Evolutionary conservation across 805 yeast genomes (phyloP).

Genomic region (Sungouiozyma ichnusensis): DNA sequence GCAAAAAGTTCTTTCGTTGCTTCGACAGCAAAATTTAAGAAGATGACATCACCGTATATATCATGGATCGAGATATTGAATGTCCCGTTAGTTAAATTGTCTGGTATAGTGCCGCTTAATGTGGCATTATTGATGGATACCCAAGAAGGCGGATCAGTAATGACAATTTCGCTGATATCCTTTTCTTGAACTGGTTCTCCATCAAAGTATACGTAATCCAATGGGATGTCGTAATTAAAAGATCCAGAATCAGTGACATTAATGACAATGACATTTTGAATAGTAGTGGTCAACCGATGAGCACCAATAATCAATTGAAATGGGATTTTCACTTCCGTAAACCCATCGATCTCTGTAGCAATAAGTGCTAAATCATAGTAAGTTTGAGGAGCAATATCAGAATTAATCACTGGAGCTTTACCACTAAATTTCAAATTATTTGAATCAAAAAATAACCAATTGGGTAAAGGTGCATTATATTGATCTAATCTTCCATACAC

Average conservation of each 20-base stretch:
- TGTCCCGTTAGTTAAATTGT: slow-evolving; percentile 5
- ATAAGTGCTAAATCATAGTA: slow-evolving; percentile 59
- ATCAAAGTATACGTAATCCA: slow-evolving; percentile 55
- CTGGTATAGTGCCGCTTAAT: slow-evolving; percentile 10
- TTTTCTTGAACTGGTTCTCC: slow-evolving; percentile 35
- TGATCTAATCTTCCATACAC: slow-evolving; percentile 60
- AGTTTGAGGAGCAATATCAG: slow-evolving; percentile 80
- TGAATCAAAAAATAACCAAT: slow-evolving; percentile 70
- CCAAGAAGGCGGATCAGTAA: slow-evolving; percentile 52
- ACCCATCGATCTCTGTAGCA: slow-evolving; percentile 72
- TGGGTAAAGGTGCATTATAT: slow-evolving; percentile 82
- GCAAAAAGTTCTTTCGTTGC: slow-evolving; percentile 47
- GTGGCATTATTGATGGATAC: slow-evolving; percentile 35
- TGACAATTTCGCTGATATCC: slow-evolving; percentile 45
- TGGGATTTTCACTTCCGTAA: slow-evolving; percentile 53
- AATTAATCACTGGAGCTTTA: slow-evolving; percentile 76
- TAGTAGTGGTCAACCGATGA: slow-evolving; percentile 63
- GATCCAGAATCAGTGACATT: slow-evolving; percentile 57
- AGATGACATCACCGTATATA: slow-evolving; percentile 48
- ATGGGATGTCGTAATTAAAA: slow-evolving; percentile 50
- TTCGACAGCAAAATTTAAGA: slow-evolving; percentile 46
- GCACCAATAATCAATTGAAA: slow-evolving; percentile 81
- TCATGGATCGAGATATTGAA: slow-evolving; percentile 53
- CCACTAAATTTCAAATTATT: slow-evolving; percentile 64
- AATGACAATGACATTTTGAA: slow-evolving; percentile 44